phyloP scores from a whole-genome alignment of 257 asterid genomes.

The Cordia subcordata region DNA sequence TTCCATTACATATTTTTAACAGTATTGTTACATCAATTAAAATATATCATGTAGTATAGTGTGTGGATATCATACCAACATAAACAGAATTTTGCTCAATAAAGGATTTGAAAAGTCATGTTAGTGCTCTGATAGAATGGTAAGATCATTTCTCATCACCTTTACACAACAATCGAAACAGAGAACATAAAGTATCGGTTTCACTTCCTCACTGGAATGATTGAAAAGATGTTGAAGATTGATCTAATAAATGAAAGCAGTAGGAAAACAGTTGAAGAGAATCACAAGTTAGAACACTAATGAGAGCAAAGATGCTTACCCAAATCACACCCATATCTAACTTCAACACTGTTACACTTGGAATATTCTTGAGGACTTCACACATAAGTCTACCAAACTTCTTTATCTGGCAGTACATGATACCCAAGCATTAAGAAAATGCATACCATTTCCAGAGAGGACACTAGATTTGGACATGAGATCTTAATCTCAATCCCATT shows the following conservation, averaged over 20 bases:
- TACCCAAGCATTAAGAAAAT: background rate
- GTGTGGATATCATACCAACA: no score
- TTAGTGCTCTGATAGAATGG: no score
- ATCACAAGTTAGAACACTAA: background rate
- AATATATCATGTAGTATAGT: no score
- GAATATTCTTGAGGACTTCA: background rate
- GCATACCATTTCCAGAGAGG: conserved; percentile 1
- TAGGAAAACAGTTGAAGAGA: background rate
- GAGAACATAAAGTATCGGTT: no score
- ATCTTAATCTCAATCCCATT: background rate
- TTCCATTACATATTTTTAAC: no score
- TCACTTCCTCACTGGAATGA: no score
- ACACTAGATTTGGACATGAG: conserved; percentile 14
- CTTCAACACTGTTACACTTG: conserved; percentile 1
- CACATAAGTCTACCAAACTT: background rate
- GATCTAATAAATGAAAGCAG: background rate
- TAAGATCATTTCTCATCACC: no score
- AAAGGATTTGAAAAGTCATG: no score
- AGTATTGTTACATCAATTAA: no score
- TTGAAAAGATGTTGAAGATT: no score
- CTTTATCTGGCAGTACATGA: background rate
- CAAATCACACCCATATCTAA: background rate
- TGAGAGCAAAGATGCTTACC: background rate
- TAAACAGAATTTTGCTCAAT: no score
- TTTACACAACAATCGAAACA: no score